These are phyloP conservation scores for Aspergillus pseudotamarii DNA, from an alignment of 2,329 filamentous ascomycete species.

Conservation along the genomic window DNA sequence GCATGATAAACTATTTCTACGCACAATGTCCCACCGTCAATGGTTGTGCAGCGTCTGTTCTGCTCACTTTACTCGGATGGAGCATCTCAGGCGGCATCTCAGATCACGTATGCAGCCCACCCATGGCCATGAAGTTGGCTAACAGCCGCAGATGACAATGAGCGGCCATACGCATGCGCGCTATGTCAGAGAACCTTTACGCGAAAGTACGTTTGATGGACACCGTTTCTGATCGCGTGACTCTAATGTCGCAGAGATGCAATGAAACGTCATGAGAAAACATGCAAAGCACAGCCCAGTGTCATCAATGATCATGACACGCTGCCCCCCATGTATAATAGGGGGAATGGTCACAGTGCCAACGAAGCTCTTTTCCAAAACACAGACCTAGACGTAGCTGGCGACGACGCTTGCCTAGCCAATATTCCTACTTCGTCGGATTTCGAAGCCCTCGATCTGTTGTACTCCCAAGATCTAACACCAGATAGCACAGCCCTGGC, in stretches of 20 bases:
- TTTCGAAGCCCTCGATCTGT: slow-evolving; percentile 21
- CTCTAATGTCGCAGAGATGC: slow-evolving; percentile 20
- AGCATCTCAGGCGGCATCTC: slow-evolving; percentile 26
- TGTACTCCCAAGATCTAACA: slow-evolving; percentile 15
- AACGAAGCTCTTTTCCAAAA: background rate
- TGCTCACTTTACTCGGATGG: slow-evolving; percentile 23
- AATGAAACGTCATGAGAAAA: slow-evolving; percentile 26
- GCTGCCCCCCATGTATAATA: background rate
- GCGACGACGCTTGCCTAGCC: background rate
- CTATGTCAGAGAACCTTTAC: slow-evolving; percentile 23
- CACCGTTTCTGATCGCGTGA: background rate
- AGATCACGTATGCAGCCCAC: slow-evolving; percentile 20
- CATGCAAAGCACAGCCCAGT: slow-evolving; percentile 15
- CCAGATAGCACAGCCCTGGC: slow-evolving; percentile 18
- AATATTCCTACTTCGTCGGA: slow-evolving; percentile 15
- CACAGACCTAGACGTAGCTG: background rate
- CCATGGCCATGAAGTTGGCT: background rate
- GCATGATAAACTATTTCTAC: background rate
- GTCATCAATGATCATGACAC: background rate
- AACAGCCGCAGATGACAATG: slow-evolving; percentile 17
- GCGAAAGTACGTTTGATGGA: slow-evolving; percentile 15
- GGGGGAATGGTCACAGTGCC: background rate
- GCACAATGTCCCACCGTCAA: slow-evolving; percentile 8
- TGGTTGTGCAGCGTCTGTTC: slow-evolving; percentile 20
- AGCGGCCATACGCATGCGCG: slow-evolving; percentile 19